These are phyloP conservation scores for Cyberlindnera euphorbiiphila DNA, from an alignment of 805 yeast genomes.

Conservation along the genomic window DNA sequence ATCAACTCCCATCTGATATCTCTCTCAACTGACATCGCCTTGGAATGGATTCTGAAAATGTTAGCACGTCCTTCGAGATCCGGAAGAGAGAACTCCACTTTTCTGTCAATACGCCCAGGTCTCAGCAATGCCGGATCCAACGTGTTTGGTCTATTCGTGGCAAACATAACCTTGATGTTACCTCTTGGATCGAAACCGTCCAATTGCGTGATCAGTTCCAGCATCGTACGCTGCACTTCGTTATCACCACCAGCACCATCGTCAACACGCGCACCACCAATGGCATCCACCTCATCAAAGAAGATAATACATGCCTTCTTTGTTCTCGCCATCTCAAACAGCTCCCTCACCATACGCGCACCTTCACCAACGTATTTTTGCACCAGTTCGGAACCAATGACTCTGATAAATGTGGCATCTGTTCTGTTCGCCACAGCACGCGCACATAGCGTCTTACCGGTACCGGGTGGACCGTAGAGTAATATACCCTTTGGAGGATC, in stretches of 20 bases:
- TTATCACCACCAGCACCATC: slow-evolving; percentile 99
- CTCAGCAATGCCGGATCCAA: slow-evolving; percentile 95
- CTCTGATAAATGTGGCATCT: slow-evolving; percentile 97
- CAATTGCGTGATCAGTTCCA: slow-evolving; percentile 94
- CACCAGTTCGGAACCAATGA: slow-evolving; percentile 96
- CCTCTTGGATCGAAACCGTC: slow-evolving; percentile 99
- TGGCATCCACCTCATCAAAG: slow-evolving; percentile 98
- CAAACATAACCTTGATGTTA: slow-evolving; percentile 98
- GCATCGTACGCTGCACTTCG: slow-evolving; percentile 98
- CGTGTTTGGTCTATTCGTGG: slow-evolving; percentile 97
- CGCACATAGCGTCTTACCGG: slow-evolving; percentile 97
- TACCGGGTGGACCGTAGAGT: slow-evolving; percentile 97
- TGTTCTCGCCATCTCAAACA: slow-evolving; percentile 98
- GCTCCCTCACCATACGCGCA: slow-evolving; percentile 98
- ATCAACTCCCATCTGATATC: slow-evolving; percentile 98
- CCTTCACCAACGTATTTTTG: slow-evolving; percentile 99
- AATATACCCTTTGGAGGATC: slow-evolving; percentile 99
- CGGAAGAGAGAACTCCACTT: slow-evolving; percentile 94
- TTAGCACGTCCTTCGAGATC: slow-evolving; percentile 98
- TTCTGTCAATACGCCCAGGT: slow-evolving; percentile 98
- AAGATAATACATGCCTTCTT: slow-evolving; percentile 97
- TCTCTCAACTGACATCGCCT: slow-evolving; percentile 96
- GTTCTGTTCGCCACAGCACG: slow-evolving; percentile 99
- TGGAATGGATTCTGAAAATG: slow-evolving; percentile 94
- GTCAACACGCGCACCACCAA: slow-evolving; percentile 99